These are phyloP conservation scores for Colletotrichum filicis DNA, from an alignment of 2,329 filamentous ascomycete genomes.

Conservation along the genomic window DNA sequence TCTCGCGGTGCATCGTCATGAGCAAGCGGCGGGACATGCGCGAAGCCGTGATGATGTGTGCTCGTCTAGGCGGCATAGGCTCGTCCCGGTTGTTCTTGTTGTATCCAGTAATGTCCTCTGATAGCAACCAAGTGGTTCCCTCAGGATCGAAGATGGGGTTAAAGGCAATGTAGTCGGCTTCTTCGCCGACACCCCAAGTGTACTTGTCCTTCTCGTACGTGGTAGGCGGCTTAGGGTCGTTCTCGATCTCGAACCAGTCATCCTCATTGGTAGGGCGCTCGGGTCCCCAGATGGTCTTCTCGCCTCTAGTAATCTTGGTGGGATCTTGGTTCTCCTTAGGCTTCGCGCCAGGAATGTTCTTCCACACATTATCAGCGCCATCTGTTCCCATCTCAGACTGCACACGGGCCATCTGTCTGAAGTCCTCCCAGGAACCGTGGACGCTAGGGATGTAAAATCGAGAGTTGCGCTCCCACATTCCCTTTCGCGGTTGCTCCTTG, in stretches of 20 bases:
- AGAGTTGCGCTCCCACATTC: conserved; percentile 82
- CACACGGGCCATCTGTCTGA: conserved; percentile 79
- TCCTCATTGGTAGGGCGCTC: conserved; percentile 73
- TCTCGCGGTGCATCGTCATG: conserved; percentile 90
- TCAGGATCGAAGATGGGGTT: conserved; percentile 93
- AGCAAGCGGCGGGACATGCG: conserved; percentile 85
- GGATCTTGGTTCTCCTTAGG: conserved; percentile 43
- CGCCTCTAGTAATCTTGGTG: conserved; percentile 48
- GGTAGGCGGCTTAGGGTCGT: conserved; percentile 79
- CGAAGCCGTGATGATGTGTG: conserved; percentile 88
- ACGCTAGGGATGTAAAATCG: conserved; percentile 82
- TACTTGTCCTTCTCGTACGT: conserved; percentile 83
- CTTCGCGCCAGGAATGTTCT: conserved; percentile 55
- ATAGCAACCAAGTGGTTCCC: conserved; percentile 84
- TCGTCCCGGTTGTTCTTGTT: conserved; percentile 69
- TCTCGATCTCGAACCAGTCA: conserved; percentile 78
- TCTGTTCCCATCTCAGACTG: conserved; percentile 78
- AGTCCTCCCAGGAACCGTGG: conserved; percentile 84
- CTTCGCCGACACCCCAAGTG: conserved; percentile 88
- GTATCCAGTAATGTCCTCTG: conserved; percentile 86
- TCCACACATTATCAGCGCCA: conserved; percentile 76
- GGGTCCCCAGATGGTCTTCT: conserved; percentile 86
- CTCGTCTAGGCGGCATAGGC: conserved; percentile 75
- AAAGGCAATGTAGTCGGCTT: conserved; percentile 91
- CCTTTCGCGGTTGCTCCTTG: conserved; percentile 78